Percentiles rank a stretch among this genome's conserved stretches.
Conservation (phyloP, 2,329 filamentous ascomycete species). For the Epichloe bromicola region DNA sequence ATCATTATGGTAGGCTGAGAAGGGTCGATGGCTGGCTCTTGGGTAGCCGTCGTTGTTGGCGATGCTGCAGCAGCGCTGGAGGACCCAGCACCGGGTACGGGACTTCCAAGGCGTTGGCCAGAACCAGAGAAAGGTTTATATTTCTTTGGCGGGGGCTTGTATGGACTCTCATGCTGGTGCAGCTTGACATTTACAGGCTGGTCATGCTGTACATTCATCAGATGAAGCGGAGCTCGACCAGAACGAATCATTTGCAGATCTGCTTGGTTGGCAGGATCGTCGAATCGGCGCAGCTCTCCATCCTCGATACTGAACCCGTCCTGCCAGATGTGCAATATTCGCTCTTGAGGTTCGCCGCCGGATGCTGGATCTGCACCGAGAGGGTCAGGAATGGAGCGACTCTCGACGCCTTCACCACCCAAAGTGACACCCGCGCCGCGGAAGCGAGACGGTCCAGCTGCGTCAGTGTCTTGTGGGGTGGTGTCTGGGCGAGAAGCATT, state of each 20-base stretch:
- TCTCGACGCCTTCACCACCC: conserved; percentile 64
- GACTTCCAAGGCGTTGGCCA: conserved; percentile 64
- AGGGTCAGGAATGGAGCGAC: conserved; percentile 54
- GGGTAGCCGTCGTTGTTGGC: conserved; percentile 22
- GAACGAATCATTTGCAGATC: conserved; percentile 65
- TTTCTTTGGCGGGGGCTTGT: conserved; percentile 57
- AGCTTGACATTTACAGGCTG: conserved; percentile 72
- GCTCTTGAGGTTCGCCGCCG: conserved; percentile 41
- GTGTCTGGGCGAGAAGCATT: conserved; percentile 46
- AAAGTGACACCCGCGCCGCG: conserved; percentile 61
- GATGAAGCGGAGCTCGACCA: conserved; percentile 61
- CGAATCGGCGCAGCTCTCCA: conserved; percentile 63
- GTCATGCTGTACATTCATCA: conserved; percentile 63
- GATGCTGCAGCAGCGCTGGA: conserved; percentile 17
- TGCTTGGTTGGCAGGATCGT: conserved; percentile 61
- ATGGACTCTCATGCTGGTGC: conserved; percentile 59
- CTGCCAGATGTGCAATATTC: conserved; percentile 66
- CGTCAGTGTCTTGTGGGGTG: conserved; percentile 31
- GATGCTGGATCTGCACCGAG: conserved; percentile 16
- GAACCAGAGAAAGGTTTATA: conserved; percentile 64
- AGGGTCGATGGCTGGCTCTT: conserved; percentile 38
- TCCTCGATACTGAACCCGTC: conserved; percentile 81
- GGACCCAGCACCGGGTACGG: conserved; percentile 48
- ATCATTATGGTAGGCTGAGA: conserved; percentile 56
- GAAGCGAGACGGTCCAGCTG: conserved; percentile 44